Evolutionary conservation across 1,139 yeast species (phyloP).

Genomic region (Scheffersomyces lignicola): DNA sequence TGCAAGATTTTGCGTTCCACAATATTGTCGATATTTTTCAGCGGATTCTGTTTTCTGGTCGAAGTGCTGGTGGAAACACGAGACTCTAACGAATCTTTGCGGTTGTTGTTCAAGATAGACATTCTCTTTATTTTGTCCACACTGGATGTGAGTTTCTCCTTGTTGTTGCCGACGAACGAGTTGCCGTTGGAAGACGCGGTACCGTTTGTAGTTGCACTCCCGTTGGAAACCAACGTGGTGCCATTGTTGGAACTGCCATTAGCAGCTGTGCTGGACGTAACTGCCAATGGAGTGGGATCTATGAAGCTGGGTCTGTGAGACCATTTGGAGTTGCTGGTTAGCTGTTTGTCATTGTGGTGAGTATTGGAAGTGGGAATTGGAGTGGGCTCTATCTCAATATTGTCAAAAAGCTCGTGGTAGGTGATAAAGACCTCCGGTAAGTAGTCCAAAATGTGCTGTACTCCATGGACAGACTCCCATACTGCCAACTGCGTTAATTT

Average conservation of each 20-base stretch:
- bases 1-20: slow-evolving; percentile 46
- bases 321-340: slow-evolving; percentile 26
- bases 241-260: background rate
- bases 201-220: background rate
- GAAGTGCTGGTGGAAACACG: slow-evolving; percentile 1
- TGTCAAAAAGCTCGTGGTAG: slow-evolving; percentile 55
- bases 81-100: slow-evolving; percentile 5
- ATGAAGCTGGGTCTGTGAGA: slow-evolving; percentile 50
- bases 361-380: slow-evolving; percentile 4
- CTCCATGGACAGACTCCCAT: slow-evolving; percentile 63
- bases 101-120: slow-evolving; percentile 14
- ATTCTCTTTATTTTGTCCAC: slow-evolving; percentile 21
- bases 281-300: slow-evolving; percentile 25
- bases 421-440: slow-evolving; percentile 67
- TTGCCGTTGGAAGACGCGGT: background rate
- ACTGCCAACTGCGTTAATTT: slow-evolving; percentile 76
- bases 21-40: slow-evolving; percentile 9
- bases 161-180: slow-evolving; percentile 9
- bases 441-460: slow-evolving; percentile 59
- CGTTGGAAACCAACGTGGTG: slow-evolving; percentile 3
- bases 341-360: slow-evolving; percentile 6
- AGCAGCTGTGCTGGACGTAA: background rate
- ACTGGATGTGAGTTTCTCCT: slow-evolving; percentile 16
- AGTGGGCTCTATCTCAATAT: slow-evolving; percentile 15
- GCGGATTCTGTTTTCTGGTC: background rate